Evolutionary conservation across 352 stramenopile genomes (phyloP), one percentile per base, ranked within the genome.

Genomic region (Blastocystis sp.): DNA sequence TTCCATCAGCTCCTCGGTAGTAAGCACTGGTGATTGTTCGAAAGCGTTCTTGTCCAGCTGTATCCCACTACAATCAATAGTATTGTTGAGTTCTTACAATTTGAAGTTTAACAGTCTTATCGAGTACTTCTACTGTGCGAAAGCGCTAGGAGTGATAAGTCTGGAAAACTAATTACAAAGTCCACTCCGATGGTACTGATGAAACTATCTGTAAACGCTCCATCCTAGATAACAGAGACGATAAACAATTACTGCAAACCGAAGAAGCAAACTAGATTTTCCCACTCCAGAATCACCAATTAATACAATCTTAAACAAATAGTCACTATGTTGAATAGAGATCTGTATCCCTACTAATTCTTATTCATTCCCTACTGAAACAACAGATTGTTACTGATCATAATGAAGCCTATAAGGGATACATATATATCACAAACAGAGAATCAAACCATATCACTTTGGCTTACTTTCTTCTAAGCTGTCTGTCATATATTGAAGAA

Each of bases 1-100:
- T 95, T n/a, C 92, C 93, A 90, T 95, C 94, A 1, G 93, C 93
- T 9, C 93, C 93, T 12, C 93, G 91, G 89, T 96, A 97, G 89
- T 95, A 97, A 57, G 93, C 92, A 94, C 86, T 93, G 7, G 86
- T 90, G 42, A 90, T 89, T 51, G 88, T 78, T 56, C 88, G 75
- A 66, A 90, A 91, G 56, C 89, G 52, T 66, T 91, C 89, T 81
- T 91, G 88, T 19, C 89, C 89, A 14, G 89, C 89, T 35, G 89
- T 91, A 67, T 91, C 89, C 89, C 89, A 91, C 37, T 87, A 77
- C 24, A 24, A 16, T 78, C 16, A 46, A 86, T 19, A 29, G 0
- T 51, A 57, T 61, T 4, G 27, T 12, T 46, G n/a, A 58, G 39
- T 32, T 19, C 54, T 74, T 27, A 77, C 77, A 42, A 87, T 87